phyloP scores from a whole-genome alignment of 1,284 basidiomycete species.

The Trametes hirsuta region DNA sequence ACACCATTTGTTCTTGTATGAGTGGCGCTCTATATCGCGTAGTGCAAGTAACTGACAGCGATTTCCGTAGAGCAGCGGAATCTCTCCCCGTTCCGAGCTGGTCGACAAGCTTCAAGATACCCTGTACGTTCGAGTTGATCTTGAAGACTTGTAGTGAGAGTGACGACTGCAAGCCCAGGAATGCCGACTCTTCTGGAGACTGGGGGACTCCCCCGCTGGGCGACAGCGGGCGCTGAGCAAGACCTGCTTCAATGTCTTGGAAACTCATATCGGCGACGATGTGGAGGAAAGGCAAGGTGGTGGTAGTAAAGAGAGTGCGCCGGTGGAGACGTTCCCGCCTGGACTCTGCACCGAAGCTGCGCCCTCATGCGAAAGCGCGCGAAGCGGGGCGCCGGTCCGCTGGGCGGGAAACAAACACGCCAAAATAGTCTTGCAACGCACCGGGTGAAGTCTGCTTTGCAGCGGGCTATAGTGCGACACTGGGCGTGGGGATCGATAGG shows the following conservation, averaged over 20 bases:
- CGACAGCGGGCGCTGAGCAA: constrained; percentile 48
- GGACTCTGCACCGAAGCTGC: neutral
- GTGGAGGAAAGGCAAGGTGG: neutral
- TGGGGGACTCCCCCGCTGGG: constrained; percentile 45
- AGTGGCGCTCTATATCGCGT: neutral
- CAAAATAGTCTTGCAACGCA: neutral
- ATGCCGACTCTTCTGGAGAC: constrained; percentile 72
- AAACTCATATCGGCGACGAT: constrained; percentile 61
- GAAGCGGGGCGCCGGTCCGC: constrained; percentile 3
- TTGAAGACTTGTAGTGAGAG: constrained; percentile 97
- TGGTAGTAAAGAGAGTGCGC: constrained; percentile 10
- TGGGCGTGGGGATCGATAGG: too few relatives aligned
- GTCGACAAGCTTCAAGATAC: constrained; percentile 91
- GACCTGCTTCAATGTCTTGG: constrained; percentile 75
- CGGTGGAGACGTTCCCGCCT: constrained; percentile 2
- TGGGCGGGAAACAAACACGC: neutral
- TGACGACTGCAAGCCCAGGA: constrained; percentile 80
- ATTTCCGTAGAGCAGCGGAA: constrained; percentile 74
- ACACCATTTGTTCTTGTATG: neutral
- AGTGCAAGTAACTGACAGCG: constrained; percentile 58
- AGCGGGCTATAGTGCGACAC: too few relatives aligned
- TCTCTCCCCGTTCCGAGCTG: constrained; percentile 86
- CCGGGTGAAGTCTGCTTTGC: neutral
- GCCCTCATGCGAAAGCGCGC: constrained; percentile 2
- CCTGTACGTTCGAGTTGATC: constrained; percentile 97